Conservation (phyloP, 2,329 filamentous ascomycete species). For the Aspergillus pseudonomiae region DNA sequence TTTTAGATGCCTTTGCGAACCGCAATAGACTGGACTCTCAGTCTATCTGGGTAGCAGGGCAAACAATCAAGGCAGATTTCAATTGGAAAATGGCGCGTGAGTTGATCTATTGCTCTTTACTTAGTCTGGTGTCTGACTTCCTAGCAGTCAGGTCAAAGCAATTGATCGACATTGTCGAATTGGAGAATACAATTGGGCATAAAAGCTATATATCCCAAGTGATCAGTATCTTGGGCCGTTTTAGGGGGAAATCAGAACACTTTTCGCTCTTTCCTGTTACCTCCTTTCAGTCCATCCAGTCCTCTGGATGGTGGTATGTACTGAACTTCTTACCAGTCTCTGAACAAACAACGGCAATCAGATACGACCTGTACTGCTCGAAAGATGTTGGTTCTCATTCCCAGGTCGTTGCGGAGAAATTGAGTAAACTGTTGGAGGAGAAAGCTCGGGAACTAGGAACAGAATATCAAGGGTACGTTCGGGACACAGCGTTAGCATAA, state of each 20-base stretch:
- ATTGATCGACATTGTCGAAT: background rate
- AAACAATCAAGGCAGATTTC: constrained; percentile 30
- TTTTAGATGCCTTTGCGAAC: constrained; percentile 19
- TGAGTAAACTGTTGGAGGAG: constrained; percentile 7
- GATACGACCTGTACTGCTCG: constrained; percentile 34
- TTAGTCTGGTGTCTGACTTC: background rate
- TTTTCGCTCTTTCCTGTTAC: constrained; percentile 28
- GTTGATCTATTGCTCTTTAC: background rate
- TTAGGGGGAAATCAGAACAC: constrained; percentile 1
- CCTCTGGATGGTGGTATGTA: constrained; percentile 23
- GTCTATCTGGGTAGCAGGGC: constrained; percentile 32
- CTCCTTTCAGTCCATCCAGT: constrained; percentile 25
- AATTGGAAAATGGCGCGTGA: constrained; percentile 40
- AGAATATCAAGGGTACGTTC: constrained; percentile 20
- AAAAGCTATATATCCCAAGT: background rate
- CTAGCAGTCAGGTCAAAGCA: constrained; percentile 11
- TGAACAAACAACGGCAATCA: constrained; percentile 29
- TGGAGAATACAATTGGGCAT: background rate
- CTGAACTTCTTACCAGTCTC: constrained; percentile 32
- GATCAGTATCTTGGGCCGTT: background rate
- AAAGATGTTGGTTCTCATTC: background rate
- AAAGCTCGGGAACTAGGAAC: constrained; percentile 16
- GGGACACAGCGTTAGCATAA: background rate
- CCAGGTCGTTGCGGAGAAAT: background rate
- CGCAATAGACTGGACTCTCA: constrained; percentile 11